Evolutionary conservation across 176 grass and related monocot genomes (phyloP).

Genomic region (Avena eriantha): DNA sequence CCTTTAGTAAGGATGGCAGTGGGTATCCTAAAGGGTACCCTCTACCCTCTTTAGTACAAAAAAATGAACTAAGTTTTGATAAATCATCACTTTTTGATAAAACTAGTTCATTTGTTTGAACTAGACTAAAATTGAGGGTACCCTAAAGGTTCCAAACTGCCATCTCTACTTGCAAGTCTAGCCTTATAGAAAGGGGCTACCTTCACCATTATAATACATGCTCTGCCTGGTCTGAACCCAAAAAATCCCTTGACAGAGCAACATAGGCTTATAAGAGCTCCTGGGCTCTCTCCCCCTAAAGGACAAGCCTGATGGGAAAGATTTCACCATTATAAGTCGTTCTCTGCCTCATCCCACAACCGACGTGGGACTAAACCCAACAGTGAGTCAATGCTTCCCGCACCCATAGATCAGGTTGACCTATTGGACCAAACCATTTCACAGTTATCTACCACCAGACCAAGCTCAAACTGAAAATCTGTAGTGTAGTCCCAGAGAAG

Average conservation of each 20-base stretch:
- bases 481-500: neutral
- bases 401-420: neutral
- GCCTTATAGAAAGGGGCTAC: neutral
- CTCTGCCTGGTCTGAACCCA: neutral
- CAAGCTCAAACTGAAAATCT: conserved; percentile 4
- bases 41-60: too few relatives aligned
- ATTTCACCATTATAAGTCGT: neutral
- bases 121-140: too few relatives aligned
- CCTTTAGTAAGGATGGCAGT: too few relatives aligned
- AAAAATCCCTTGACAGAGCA: neutral
- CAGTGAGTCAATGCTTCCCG: neutral
- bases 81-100: too few relatives aligned
- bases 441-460: neutral
- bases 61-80: too few relatives aligned
- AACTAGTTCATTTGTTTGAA: too few relatives aligned
- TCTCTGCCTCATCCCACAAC: neutral
- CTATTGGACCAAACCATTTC: neutral
- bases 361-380: neutral
- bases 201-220: neutral
- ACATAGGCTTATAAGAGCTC: neutral
- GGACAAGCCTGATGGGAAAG: neutral
- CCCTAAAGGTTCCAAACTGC: too few relatives aligned
- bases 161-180: neutral
- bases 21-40: too few relatives aligned
- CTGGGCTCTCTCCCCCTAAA: neutral